Conservation (phyloP, 2,329 filamentous ascomycete species). For the Tolypocladium ophioglossoides region DNA sequence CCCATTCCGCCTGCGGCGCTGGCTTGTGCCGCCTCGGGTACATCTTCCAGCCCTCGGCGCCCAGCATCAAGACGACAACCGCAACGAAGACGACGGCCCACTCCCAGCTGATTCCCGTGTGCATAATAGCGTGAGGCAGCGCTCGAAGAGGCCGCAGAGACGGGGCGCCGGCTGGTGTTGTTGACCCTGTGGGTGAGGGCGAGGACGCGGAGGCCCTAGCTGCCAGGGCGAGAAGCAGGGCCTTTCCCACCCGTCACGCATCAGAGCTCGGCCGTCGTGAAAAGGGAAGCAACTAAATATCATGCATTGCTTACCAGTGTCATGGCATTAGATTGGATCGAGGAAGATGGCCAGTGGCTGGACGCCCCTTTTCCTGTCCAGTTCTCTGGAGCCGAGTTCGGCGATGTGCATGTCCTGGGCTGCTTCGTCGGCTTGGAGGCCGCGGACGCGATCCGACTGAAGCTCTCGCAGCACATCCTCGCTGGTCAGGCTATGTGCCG, state of each 20-base stretch:
- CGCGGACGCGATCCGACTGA: conserved; percentile 42
- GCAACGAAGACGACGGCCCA: conserved; percentile 50
- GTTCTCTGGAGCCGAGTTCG: conserved; percentile 51
- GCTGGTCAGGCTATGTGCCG: conserved; percentile 50
- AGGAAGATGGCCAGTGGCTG: conserved; percentile 53
- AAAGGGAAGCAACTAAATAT: no score
- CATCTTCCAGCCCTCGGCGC: conserved; percentile 48
- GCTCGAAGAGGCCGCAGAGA: conserved; percentile 46
- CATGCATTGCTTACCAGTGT: conserved; percentile 47
- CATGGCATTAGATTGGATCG: conserved; percentile 57
- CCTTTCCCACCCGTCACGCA: conserved; percentile 13
- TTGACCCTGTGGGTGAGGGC: conserved; percentile 46
- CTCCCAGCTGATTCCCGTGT: conserved; percentile 48
- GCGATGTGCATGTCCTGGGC: conserved; percentile 41
- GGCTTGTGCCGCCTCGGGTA: conserved; percentile 7
- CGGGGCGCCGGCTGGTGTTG: conserved; percentile 34
- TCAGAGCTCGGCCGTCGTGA: background rate
- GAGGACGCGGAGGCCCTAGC: conserved; percentile 58
- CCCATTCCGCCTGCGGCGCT: background rate
- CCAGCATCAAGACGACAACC: conserved; percentile 42
- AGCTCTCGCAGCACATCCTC: conserved; percentile 45
- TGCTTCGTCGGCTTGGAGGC: conserved; percentile 45
- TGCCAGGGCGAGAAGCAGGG: conserved; percentile 45
- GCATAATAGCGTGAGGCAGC: conserved; percentile 53
- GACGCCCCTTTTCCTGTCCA: conserved; percentile 49